Evolutionary conservation across 78 protist genomes (phyloP), one percentile per base, ranked within the genome.

Genomic region (Dictyostelium capitatum): DNA sequence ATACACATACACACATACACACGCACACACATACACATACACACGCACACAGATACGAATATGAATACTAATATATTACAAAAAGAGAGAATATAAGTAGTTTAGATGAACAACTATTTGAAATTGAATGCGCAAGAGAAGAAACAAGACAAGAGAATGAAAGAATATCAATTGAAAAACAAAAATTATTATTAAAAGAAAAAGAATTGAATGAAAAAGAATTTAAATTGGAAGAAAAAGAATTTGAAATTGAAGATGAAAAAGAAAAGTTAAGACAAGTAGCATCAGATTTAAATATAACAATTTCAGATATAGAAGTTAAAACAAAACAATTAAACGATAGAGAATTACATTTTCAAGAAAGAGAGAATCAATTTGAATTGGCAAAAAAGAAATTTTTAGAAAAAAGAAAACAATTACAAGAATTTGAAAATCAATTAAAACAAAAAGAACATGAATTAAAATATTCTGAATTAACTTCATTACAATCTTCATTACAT

Each of bases 71-170:
- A 37, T 37, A 14, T 70, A 4, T 32, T 32, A 25, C 25, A 70
- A 70, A 37, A 17, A 47, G 51, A 15, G 46, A 46, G 2, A n/a
- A 73, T 12, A 46, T 73, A 14, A 73, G 79, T 59, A 75, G 43
- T 59, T 84, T 84, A 10, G 75, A 84, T 56, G 92, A 84, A 43
- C 77, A 84, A 47, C 25, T 72, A 72, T 84, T 84, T 75, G 82
- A 84, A 57, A 54, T 84, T 47, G 92, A 84, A 59, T 48, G 77
- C 10, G 43, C 37, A 17, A 84, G 78, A 47, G 92, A 84, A 25
- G 62, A 41, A 9, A 56, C 53, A n/a, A 84, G 92, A 75, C 25
- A 28, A 25, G 92, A 84, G 62, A 74, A 43, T 4, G 82, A 75
- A 77, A 56, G 53, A 74, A 53, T 84, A 30, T 10, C 10, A 25